Conservation (phyloP, 75 land plant species). For the Azolla pinnata region DNA sequence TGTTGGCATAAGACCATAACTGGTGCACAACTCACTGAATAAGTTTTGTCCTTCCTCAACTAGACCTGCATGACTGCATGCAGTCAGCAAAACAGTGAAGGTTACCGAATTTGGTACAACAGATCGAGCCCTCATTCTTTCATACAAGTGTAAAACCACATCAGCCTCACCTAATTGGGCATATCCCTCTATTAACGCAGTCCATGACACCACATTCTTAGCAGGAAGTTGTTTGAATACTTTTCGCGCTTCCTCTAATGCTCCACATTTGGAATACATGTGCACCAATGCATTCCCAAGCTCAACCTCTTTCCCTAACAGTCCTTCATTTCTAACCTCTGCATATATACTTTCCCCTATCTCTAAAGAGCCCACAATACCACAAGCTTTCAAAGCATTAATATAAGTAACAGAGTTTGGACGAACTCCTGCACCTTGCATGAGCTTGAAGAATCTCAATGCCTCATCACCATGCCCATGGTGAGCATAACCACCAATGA, state of each 20-base stretch:
- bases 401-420: background rate
- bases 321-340: background rate
- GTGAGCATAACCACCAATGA: slow-evolving; percentile 40
- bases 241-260: background rate
- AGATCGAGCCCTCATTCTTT: slow-evolving; percentile 1
- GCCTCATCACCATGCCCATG: slow-evolving; percentile 26
- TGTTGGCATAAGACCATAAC: background rate
- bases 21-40: background rate
- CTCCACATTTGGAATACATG: slow-evolving; percentile 9
- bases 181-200: slow-evolving; percentile 6
- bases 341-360: background rate
- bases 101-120: background rate
- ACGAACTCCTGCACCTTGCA: slow-evolving; percentile 6
- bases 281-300: background rate
- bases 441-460: slow-evolving; percentile 23
- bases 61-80: slow-evolving; percentile 13
- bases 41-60: background rate
- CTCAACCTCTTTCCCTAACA: background rate
- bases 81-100: slow-evolving; percentile 2
- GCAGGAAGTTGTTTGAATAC: background rate
- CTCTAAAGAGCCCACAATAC: background rate
- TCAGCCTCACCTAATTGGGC: background rate
- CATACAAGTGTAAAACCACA: background rate
- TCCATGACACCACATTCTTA: background rate
- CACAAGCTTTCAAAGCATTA: background rate